Base-by-base conservation (phyloP, 2,329 filamentous ascomycete species). In the Metarhizium robertsii region DNA sequence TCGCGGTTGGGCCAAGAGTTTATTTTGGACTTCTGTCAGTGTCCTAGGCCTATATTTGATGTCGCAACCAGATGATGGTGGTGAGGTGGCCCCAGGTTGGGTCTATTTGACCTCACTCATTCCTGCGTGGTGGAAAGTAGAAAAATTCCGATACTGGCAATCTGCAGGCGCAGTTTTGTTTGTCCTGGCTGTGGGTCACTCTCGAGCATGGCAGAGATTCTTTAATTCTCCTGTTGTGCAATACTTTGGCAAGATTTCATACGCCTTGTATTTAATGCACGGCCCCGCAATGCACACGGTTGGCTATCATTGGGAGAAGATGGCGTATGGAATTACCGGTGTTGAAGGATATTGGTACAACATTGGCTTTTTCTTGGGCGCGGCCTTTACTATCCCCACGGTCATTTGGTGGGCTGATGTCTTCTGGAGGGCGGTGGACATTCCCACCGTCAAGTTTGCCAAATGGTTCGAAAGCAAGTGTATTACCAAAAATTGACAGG, bases 251-350 rank as follows among this genome's bases (percentile, higher is more conserved):
- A 77, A 77, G 63, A 78, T 85, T 60, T 83, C 79, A 53, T 85
- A 81, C 63, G 76, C 79, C 52, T 64, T 85, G 30, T 85, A 85
- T 65, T 73, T 85, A 14, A 78, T 84, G 71, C 82, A 85, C 63
- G 79, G 80, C 0, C 78, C 79, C 3, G 73, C 77, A 2, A 73
- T 79, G 62, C 79, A 81, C 61, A 74, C 75, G 2, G 61, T 78
- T 18, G 80, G 80, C 11, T 83, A 81, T 60, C 69, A 74, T 38
- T 74, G 76, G 56, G 73, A 81, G 62, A 72, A 71, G 38, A 72
- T 73, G 67, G 76, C 72, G 1, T 81, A 75, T 66, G 64, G 66
- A 13, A 45, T 77, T 42, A 80, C 75, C 0, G 79, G 79, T 6
- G 68, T 68, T 4, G 75, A 79, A 53, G 74, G 72, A 16, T 60